Conservation (phyloP, 306 rosid genomes). For the Glycyrrhiza uralensis region DNA sequence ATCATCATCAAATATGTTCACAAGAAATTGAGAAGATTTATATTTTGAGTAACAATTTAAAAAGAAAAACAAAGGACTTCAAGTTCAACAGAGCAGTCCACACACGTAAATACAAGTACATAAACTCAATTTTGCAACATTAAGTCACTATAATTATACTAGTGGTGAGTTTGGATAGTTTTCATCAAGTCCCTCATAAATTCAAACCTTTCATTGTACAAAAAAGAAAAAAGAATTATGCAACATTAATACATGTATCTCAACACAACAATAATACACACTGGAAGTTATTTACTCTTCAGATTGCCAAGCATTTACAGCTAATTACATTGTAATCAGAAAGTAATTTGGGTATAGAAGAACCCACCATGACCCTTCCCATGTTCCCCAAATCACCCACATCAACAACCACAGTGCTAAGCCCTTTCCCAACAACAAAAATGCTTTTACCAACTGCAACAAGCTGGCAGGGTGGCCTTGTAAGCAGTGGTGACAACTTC, state of each 20-base stretch:
- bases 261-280: not conserved
- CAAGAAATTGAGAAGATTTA: not conserved
- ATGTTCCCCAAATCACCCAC: conserved; percentile 49
- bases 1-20: no score
- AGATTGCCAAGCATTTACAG: conserved; percentile 71
- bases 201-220: conserved; percentile 3
- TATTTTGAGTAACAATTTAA: not conserved
- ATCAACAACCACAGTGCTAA: conserved; percentile 75
- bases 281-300: not conserved
- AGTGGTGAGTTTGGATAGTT: not conserved
- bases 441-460: conserved; percentile 71
- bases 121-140: not conserved
- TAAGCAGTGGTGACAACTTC: conserved; percentile 70
- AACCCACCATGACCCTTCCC: conserved; percentile 60
- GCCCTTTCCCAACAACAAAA: conserved; percentile 73
- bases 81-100: not conserved
- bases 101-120: no score
- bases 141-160: not conserved
- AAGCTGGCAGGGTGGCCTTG: conserved; percentile 75
- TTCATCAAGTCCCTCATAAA: not conserved
- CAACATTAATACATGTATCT: not conserved
- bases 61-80: no score
- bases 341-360: conserved; percentile 58
- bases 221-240: not conserved
- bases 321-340: conserved; percentile 58